phyloP scores from a whole-genome alignment of 371 early-diverging fungal genomes.

The Mucor sp. region DNA sequence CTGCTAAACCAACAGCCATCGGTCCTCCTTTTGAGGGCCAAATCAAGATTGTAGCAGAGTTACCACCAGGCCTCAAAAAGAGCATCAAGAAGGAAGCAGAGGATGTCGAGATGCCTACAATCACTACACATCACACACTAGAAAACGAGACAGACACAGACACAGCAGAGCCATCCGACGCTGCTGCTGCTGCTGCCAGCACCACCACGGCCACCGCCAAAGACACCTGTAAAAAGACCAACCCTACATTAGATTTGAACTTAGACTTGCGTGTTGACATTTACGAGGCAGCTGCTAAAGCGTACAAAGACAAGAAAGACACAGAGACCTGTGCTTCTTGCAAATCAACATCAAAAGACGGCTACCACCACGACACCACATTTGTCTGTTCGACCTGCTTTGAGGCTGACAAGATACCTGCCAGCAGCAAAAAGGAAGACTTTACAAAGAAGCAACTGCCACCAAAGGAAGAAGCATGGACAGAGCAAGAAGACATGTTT shows the following conservation, averaged over 20 bases:
- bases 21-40: conserved; percentile 92
- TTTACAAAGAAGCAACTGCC: background rate
- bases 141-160: background rate
- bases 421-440: conserved; percentile 17
- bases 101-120: background rate
- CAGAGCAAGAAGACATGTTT: conserved; percentile 44
- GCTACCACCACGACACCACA: background rate
- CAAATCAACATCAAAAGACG: background rate
- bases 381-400: conserved; percentile 18
- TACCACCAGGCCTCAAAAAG: conserved; percentile 16
- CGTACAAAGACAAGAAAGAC: background rate
- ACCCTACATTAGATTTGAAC: conserved; percentile 12
- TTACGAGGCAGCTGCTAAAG: conserved; percentile 6
- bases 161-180: background rate
- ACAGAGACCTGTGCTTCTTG: conserved; percentile 2
- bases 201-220: background rate
- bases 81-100: background rate
- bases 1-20: conserved; percentile 84
- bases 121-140: background rate
- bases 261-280: conserved; percentile 26
- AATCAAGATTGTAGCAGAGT: conserved; percentile 57
- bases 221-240: background rate
- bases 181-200: background rate
- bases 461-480: conserved; percentile 26
- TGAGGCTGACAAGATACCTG: conserved; percentile 1